Evolutionary conservation across 768 basidiomycete genomes (phyloP).

Genomic region (Suillus lakei): DNA sequence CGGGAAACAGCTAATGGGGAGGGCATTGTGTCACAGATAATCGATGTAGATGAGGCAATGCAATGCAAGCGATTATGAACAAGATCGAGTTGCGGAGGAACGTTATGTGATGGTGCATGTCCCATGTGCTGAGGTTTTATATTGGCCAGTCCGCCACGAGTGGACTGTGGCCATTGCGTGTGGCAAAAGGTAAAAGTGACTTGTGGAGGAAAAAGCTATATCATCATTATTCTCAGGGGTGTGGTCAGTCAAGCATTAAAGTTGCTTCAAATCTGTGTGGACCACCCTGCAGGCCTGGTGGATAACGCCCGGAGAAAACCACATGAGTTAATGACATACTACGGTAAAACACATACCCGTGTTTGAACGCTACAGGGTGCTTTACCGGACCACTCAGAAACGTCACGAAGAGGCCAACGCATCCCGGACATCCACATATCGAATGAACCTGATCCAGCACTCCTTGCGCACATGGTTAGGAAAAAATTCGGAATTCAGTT

Average conservation of each 20-base stretch:
- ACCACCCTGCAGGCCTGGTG: background rate
- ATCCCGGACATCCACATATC: background rate
- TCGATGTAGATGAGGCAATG: constrained; percentile 6
- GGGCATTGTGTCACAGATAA: constrained; percentile 30
- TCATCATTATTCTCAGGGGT: background rate
- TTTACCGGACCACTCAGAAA: background rate
- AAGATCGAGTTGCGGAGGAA: constrained; percentile 5
- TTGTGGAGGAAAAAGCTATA: constrained; percentile 1
- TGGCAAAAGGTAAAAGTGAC: background rate
- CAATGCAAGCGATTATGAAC: constrained; percentile 12
- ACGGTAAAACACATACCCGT: background rate
- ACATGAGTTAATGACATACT: background rate
- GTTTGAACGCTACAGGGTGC: background rate
- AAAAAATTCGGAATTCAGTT: background rate
- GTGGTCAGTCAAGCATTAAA: background rate
- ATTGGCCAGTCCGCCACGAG: background rate
- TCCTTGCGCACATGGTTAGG: background rate
- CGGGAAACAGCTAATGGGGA: constrained; percentile 26
- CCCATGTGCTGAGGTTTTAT: background rate
- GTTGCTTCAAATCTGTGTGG: background rate
- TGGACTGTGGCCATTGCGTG: background rate
- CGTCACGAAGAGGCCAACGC: background rate
- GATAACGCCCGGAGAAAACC: background rate
- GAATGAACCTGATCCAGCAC: background rate
- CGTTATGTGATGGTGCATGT: background rate